A percentile compares a stretch with the other conserved stretches of the same genome.
These are phyloP conservation scores for Linanthus parryae DNA, from an alignment of 148 eudicot genomes.

Conservation along the genomic window DNA sequence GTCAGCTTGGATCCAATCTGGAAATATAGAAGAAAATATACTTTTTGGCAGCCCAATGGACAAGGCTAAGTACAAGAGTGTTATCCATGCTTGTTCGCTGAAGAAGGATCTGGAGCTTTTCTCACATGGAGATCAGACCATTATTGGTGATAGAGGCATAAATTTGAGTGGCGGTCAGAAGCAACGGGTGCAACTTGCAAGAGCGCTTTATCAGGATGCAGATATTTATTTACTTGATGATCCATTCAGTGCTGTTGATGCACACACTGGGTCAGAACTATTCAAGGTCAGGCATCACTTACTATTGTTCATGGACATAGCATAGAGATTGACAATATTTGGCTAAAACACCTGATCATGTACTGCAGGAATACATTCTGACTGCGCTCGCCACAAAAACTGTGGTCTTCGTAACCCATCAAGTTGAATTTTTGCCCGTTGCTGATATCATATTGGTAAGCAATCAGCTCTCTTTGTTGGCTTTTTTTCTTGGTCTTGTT, in stretches of 20 bases:
- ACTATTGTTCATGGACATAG: too few species aligned
- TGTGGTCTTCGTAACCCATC: conserved; percentile 88
- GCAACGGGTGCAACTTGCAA: conserved; percentile 96
- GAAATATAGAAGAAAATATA: conserved; percentile 87
- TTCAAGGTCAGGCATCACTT: conserved; percentile 45
- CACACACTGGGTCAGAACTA: conserved; percentile 82
- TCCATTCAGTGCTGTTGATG: conserved; percentile 99
- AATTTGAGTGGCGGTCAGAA: conserved; percentile 99
- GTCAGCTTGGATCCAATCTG: conserved; percentile 98
- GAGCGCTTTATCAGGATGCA: conserved; percentile 95
- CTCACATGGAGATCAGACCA: conserved; percentile 95
- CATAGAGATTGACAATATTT: too few species aligned
- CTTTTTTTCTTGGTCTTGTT: too few species aligned
- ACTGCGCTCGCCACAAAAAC: conserved; percentile 70
- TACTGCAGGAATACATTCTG: conserved; percentile 78
- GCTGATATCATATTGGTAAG: conserved; percentile 90
- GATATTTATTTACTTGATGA: conserved; percentile 98
- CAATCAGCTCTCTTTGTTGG: conserved; percentile 1
- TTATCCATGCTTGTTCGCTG: conserved; percentile 75
- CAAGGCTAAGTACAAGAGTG: conserved; percentile 70
- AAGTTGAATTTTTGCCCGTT: conserved; percentile 90
- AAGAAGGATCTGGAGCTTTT: conserved; percentile 77
- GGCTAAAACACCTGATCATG: conserved; percentile 25
- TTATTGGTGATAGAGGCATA: conserved; percentile 95
- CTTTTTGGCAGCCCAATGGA: conserved; percentile 94